A percentile compares a stretch with the other conserved stretches of the same genome.
phyloP scores from a whole-genome alignment of 1,284 basidiomycete species.

The Puccinia sorghi region DNA sequence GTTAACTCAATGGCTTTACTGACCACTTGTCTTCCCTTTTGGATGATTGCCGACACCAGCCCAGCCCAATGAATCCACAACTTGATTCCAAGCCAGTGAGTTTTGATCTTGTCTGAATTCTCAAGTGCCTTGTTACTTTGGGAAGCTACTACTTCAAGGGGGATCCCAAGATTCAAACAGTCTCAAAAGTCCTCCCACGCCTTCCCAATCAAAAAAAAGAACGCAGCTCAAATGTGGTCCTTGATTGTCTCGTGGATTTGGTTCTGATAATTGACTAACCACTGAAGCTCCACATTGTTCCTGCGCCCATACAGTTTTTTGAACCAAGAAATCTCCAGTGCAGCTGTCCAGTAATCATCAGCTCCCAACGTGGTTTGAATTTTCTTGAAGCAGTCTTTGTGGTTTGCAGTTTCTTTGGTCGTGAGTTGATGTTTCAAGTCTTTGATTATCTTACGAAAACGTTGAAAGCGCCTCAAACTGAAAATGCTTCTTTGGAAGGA shows the following conservation, averaged over 20 bases:
- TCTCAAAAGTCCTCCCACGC: conserved; percentile 3
- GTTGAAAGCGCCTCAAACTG: conserved; percentile 18
- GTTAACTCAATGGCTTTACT: background rate
- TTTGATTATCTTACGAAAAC: conserved; percentile 1
- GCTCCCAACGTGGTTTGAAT: too few relatives aligned
- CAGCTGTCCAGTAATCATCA: conserved; percentile 26
- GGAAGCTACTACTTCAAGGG: background rate
- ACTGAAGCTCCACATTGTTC: background rate
- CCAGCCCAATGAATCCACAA: conserved; percentile 11
- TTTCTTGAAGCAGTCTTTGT: background rate
- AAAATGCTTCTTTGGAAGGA: conserved; percentile 3
- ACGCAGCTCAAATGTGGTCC: background rate
- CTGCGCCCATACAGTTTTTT: conserved; percentile 7
- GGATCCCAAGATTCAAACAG: conserved; percentile 19
- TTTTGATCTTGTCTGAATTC: background rate
- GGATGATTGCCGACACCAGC: background rate
- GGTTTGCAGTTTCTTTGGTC: background rate
- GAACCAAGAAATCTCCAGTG: conserved; percentile 10
- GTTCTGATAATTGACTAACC: conserved; percentile 24
- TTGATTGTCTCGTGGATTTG: conserved; percentile 15
- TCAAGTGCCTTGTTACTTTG: background rate
- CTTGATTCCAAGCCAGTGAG: conserved; percentile 20
- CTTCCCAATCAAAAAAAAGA: background rate
- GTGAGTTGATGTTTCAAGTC: too few relatives aligned
- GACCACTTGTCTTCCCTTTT: too few relatives aligned